Base-by-base conservation (phyloP, 2,329 filamentous ascomycete species). In the Neopestalotiopsis sp. region DNA sequence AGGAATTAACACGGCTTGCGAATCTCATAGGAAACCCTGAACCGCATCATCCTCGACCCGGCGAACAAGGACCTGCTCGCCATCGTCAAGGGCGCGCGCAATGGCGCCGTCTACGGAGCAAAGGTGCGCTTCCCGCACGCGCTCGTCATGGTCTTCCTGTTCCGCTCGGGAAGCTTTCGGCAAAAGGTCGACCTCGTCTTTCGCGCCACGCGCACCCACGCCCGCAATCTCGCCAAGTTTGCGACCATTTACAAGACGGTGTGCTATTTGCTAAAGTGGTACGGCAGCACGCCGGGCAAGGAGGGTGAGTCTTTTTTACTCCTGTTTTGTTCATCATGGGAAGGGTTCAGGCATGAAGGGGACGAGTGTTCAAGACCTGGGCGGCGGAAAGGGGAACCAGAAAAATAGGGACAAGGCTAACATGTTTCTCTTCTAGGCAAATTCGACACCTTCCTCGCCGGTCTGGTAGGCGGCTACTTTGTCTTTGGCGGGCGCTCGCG, bases 81-180 rank as follows among this genome's bases (percentile, higher is more conserved):
- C 68, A 86, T 99, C 74, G 80, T 97, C 80, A 99, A 99, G 88
- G 94, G 91, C 76, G 92, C 96, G 74, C 94, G 96, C 82, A 99
- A 98, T 90, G 96, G 96, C 80, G 91, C 95, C 73, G 94, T 99
- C 72, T 99, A 99, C 83, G 96, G 96, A 70, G 90, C 93, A 76
- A 98, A 98, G 89, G 94, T 99, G 81, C 95, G 96, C 72, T 98
- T 99, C 84, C 96, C 96, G 72, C 96, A 99, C 84, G 96, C 96
- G 70, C 88, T 99, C 74, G 96, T 99, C 65, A 99, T 99, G 95
- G 94, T 98, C 74, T 92, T 98, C 75, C 89, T 99, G 74, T 99
- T 99, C 85, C 93, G 96, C 74, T 94, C 92, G 10, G 96, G 95
- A 83, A 92, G 92, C 87, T 80, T 97, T 75, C 90, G 90, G 68